Evolutionary conservation across 306 rosid species (phyloP).

Genomic region (Trichosanthes truncata): DNA sequence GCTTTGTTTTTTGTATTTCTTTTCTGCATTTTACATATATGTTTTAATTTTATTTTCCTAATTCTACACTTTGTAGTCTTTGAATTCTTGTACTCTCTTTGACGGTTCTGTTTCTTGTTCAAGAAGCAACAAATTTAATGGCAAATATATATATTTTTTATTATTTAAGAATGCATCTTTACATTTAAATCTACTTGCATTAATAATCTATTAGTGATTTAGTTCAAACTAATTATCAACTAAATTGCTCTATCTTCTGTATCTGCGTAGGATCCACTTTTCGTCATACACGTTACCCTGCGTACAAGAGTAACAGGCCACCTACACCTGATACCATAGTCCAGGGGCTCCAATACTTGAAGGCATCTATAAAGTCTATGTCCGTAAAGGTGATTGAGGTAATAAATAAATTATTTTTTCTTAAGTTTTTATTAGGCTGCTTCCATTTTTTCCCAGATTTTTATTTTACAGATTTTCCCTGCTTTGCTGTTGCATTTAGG

Average conservation of each 20-base stretch:
- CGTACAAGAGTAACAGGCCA: constrained; percentile 92
- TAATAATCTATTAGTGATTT: neutral
- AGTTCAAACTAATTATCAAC: neutral
- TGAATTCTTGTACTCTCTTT: neutral
- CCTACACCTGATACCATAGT: constrained; percentile 96
- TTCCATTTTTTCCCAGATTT: neutral
- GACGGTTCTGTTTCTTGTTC: neutral
- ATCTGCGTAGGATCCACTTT: constrained; percentile 66
- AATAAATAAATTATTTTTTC: constrained; percentile 19
- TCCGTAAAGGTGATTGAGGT: constrained; percentile 87
- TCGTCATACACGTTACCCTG: constrained; percentile 74
- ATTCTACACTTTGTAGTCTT: neutral
- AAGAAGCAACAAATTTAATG: neutral
- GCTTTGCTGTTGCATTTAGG: neutral
- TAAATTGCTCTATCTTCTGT: neutral
- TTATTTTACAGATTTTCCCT: neutral
- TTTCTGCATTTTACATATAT: no score
- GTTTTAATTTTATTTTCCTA: neutral
- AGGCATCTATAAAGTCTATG: constrained; percentile 94
- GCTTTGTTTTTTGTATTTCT: no score
- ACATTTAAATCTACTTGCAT: neutral
- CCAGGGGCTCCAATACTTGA: constrained; percentile 94
- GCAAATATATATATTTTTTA: neutral
- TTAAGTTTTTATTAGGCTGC: neutral
- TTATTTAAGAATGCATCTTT: neutral